These are phyloP conservation scores for Tricholoma sp. DNA, from an alignment of 768 basidiomycete genomes.

Conservation along the genomic window DNA sequence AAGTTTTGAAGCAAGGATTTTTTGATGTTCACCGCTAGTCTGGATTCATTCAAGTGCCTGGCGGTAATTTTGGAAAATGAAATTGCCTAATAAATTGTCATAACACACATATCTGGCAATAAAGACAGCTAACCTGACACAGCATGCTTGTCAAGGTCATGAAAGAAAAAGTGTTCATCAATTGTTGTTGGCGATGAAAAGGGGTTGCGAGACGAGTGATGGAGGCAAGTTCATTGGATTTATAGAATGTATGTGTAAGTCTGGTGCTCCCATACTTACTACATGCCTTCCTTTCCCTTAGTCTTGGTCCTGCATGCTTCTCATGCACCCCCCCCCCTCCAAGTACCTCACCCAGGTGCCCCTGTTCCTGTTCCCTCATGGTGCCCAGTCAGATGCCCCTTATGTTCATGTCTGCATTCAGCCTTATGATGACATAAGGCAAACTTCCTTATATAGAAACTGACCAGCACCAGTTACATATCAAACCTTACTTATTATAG, in stretches of 20 bases:
- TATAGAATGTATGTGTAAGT: constrained; percentile 19
- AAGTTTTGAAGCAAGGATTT: constrained; percentile 10
- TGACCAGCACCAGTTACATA: too few relatives aligned
- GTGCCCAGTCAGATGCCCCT: too few relatives aligned
- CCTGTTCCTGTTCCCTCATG: too few relatives aligned
- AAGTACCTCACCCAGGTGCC: too few relatives aligned
- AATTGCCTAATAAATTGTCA: constrained; percentile 16
- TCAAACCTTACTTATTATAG: too few relatives aligned
- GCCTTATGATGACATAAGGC: too few relatives aligned
- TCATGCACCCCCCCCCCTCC: too few relatives aligned
- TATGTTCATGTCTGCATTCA: too few relatives aligned
- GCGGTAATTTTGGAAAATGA: constrained; percentile 21
- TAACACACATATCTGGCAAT: not conserved
- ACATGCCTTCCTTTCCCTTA: too few relatives aligned
- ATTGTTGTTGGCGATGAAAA: constrained; percentile 25
- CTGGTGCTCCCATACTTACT: too few relatives aligned
- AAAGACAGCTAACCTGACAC: not conserved
- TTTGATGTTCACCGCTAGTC: constrained; percentile 2
- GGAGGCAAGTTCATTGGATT: constrained; percentile 22
- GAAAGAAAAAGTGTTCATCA: constrained; percentile 25
- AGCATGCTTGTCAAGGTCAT: constrained; percentile 30
- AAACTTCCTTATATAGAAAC: too few relatives aligned
- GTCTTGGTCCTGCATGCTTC: too few relatives aligned
- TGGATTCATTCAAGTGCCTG: constrained; percentile 26
- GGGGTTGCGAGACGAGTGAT: constrained; percentile 14